Percentiles rank a stretch among this genome's conserved stretches.
phyloP scores from a whole-genome alignment of 2,329 filamentous ascomycete genomes.

The Scytalidium sp. region DNA sequence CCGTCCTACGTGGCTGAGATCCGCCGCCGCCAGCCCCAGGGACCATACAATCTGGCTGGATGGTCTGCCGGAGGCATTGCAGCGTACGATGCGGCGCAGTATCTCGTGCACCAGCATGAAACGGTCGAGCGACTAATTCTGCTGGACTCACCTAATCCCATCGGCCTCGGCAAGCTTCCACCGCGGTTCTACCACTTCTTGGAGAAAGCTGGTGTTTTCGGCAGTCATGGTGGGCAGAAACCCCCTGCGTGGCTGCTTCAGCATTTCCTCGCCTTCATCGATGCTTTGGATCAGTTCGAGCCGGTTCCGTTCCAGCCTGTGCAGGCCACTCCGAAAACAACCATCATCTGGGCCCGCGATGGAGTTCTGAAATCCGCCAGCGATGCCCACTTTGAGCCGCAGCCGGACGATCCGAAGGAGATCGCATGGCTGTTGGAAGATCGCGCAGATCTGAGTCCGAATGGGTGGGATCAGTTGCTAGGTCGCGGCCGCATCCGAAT shows the following conservation, averaged over 20 bases:
- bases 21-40: constrained; percentile 64
- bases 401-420: constrained; percentile 46
- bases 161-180: constrained; percentile 64
- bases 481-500: too few species aligned
- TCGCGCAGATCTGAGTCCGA: constrained; percentile 65
- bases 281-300: constrained; percentile 66
- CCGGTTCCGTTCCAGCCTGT: constrained; percentile 58
- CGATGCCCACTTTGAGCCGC: constrained; percentile 60
- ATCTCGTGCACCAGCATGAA: constrained; percentile 4
- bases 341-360: constrained; percentile 68
- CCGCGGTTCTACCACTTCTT: constrained; percentile 28
- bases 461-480: constrained; percentile 66
- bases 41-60: constrained; percentile 66
- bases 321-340: constrained; percentile 56
- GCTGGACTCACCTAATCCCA: constrained; percentile 62
- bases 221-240: constrained; percentile 46
- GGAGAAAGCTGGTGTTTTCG: too few species aligned
- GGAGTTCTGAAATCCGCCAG: constrained; percentile 64
- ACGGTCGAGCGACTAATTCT: constrained; percentile 56
- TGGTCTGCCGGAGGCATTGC: constrained; percentile 77
- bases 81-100: constrained; percentile 57
- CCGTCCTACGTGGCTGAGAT: constrained; percentile 67
- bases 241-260: constrained; percentile 67
- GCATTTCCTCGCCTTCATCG: constrained; percentile 67
- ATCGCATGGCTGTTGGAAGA: constrained; percentile 70